Evolutionary conservation across 805 yeast species (phyloP).

Genomic region (Candida ponderosae): DNA sequence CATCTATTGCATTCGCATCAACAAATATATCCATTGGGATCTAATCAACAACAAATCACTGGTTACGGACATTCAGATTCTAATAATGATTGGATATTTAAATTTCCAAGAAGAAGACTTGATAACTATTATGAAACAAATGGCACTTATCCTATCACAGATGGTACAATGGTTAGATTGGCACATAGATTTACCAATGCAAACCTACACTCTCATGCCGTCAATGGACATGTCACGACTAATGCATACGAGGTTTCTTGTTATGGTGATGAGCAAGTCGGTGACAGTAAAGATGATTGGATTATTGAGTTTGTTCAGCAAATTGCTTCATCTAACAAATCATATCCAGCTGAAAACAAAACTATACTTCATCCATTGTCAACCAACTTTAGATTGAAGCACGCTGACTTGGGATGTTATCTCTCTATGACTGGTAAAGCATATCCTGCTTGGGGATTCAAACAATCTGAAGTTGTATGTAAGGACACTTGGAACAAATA

Average conservation of each 20-base stretch:
- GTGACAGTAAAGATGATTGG: slow-evolving; percentile 90
- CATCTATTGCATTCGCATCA: slow-evolving; percentile 82
- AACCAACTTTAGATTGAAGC: slow-evolving; percentile 61
- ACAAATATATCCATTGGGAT: slow-evolving; percentile 84
- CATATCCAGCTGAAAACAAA: slow-evolving; percentile 40
- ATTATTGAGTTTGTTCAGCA: slow-evolving; percentile 72
- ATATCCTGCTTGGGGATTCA: slow-evolving; percentile 79
- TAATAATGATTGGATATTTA: slow-evolving; percentile 77
- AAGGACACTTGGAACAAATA: slow-evolving; percentile 42
- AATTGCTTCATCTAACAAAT: slow-evolving; percentile 22
- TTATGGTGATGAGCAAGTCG: slow-evolving; percentile 63
- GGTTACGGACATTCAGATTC: slow-evolving; percentile 84
- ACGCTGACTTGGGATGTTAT: slow-evolving; percentile 62
- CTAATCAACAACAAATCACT: slow-evolving; percentile 90
- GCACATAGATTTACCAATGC: slow-evolving; percentile 64
- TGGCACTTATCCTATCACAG: slow-evolving; percentile 32
- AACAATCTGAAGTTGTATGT: slow-evolving; percentile 77
- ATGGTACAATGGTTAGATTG: slow-evolving; percentile 65
- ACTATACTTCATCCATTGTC: slow-evolving; percentile 65
- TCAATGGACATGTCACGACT: slow-evolving; percentile 67
- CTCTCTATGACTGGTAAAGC: slow-evolving; percentile 64
- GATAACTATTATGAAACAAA: slow-evolving; percentile 1
- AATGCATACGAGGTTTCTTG: slow-evolving; percentile 79
- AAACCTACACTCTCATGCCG: slow-evolving; percentile 75
- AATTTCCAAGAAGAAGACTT: slow-evolving; percentile 40